phyloP scores from a whole-genome alignment of 805 yeast genomes.

The Zygosaccharomyces siamensis region DNA sequence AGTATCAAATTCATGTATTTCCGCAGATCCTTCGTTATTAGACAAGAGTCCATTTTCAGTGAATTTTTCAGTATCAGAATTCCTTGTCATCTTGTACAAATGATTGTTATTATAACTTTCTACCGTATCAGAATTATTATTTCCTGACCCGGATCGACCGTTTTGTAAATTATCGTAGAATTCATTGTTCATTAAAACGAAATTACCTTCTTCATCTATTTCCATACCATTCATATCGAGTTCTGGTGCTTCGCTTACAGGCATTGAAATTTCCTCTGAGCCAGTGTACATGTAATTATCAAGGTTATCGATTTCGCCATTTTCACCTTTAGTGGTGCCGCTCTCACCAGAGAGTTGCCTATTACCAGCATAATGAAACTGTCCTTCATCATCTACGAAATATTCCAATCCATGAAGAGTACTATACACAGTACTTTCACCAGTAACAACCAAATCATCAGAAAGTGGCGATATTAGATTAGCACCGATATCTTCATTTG shows the following conservation, averaged over 20 bases:
- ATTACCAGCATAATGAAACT: constrained; percentile 23
- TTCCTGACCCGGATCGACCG: neutral
- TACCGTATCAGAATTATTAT: constrained; percentile 16
- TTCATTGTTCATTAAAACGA: constrained; percentile 11
- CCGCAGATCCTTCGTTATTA: neutral
- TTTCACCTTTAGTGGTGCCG: constrained; percentile 8
- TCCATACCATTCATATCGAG: constrained; percentile 16
- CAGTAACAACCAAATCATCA: constrained; percentile 17
- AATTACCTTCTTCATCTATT: constrained; percentile 24
- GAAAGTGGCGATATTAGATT: neutral
- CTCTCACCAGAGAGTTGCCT: constrained; percentile 10
- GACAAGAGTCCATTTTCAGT: neutral
- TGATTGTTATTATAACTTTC: constrained; percentile 22
- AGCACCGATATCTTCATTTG: neutral
- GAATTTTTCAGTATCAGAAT: neutral
- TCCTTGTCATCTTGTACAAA: constrained; percentile 15
- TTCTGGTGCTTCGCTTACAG: constrained; percentile 18
- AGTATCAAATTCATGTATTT: neutral
- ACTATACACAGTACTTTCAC: constrained; percentile 21
- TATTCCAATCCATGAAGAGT: constrained; percentile 23
- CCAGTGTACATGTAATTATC: constrained; percentile 14
- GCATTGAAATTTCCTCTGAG: constrained; percentile 12
- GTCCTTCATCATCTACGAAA: constrained; percentile 23
- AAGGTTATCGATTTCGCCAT: constrained; percentile 8
- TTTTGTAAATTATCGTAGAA: constrained; percentile 4